These are phyloP conservation scores for Cordyceps javanica DNA, from an alignment of 2,329 filamentous ascomycete species.

Conservation along the genomic window DNA sequence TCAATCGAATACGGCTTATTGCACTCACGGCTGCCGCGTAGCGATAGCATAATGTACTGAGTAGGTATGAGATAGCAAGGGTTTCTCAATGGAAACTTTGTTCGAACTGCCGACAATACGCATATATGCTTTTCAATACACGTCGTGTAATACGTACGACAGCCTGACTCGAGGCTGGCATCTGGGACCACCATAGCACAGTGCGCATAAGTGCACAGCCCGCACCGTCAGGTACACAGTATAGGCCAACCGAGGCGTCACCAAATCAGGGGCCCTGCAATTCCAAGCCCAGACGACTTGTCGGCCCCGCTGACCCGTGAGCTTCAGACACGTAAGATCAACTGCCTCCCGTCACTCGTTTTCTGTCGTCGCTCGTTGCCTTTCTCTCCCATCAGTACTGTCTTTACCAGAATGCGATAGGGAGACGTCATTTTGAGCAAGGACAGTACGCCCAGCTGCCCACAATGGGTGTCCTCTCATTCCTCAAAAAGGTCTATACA, in stretches of 20 bases:
- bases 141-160: too few relatives aligned
- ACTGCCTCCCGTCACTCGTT: background rate
- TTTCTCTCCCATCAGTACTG: background rate
- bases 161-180: too few relatives aligned
- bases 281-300: background rate
- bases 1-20: too few relatives aligned
- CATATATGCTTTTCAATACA: too few relatives aligned
- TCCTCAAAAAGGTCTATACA: slow-evolving; percentile 52
- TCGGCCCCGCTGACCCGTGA: background rate
- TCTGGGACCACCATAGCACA: background rate
- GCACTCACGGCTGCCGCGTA: too few relatives aligned
- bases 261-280: slow-evolving; percentile 13
- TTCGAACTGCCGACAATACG: too few relatives aligned
- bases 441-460: background rate
- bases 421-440: too few relatives aligned
- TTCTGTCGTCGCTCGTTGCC: background rate
- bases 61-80: too few relatives aligned
- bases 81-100: too few relatives aligned
- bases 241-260: background rate
- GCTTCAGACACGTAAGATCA: background rate
- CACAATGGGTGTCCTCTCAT: slow-evolving; percentile 37
- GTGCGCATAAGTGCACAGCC: background rate
- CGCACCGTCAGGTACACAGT: background rate
- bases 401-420: slow-evolving; percentile 3
- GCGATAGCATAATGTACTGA: too few relatives aligned